Evolutionary conservation across 2,329 filamentous ascomycete genomes (phyloP), one percentile per base, ranked within the genome.

Genomic region (Podosphaera fusca): DNA sequence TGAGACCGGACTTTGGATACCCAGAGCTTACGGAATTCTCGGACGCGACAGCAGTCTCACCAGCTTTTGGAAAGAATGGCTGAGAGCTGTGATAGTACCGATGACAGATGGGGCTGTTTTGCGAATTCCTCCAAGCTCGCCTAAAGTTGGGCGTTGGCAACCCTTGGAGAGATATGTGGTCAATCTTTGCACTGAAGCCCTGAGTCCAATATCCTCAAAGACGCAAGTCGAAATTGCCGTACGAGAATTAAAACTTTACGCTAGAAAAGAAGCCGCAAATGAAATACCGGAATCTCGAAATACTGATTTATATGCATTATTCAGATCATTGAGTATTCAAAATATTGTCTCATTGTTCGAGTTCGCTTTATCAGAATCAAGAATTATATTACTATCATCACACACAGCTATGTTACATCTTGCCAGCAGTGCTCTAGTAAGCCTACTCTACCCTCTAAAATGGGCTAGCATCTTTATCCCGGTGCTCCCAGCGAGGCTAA

Each of bases 31-130:
- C 67, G 92, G 92, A 58, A 83, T 98, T 60, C 75, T 98, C 60
- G 92, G 92, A 38, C 79, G 86, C 60, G 92, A 98, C 67, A 75
- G 76, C 10, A 83, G 81, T 59, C 78, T 94, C 70, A 88, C 89
- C 61, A 80, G 81, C 36, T 96, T 98, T 71, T 98, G 90, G 89
- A 96, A 96, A 69, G 92, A 98, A 68, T 98, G 92, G 92, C 77
- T 98, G 53, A 84, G 87, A 69, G 89, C 90, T 5, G 78, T 96
- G 8, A 75, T 92, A n/a, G 87, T 95, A 30, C 92, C 92, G 34
- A 98, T 96, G 92, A 88, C 82, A 1, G 88, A 94, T 66, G 87
- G 90, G 29, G 81, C 77, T 12, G 75, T 98, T 35, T 72, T 92
- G 62, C 79, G 89, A 58, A 81, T 98, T 6, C 87, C 92, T 5